These are phyloP conservation scores for Phyllosticta citriasiana DNA, from an alignment of 2,329 filamentous ascomycete species.

Conservation along the genomic window DNA sequence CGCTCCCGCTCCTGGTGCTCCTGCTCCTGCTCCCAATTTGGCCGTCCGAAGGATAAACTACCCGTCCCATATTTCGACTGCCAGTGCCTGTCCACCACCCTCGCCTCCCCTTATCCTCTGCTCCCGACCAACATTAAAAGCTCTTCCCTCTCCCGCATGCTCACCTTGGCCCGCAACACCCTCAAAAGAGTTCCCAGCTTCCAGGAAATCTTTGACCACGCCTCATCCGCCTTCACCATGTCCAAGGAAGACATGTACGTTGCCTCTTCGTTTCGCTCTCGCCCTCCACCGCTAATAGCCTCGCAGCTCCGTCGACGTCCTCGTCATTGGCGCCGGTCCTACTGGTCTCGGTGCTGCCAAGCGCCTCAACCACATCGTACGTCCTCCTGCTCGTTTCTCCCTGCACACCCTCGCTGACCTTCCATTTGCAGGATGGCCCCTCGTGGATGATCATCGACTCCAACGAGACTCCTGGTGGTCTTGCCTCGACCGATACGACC, in stretches of 20 bases:
- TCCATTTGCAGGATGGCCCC: constrained; percentile 58
- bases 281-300: background rate
- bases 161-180: constrained; percentile 28
- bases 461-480: constrained; percentile 83
- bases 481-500: constrained; percentile 90
- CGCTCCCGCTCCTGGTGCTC: too few species aligned
- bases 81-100: constrained; percentile 5
- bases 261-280: constrained; percentile 13
- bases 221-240: constrained; percentile 13
- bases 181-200: constrained; percentile 33
- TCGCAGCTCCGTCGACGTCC: constrained; percentile 79
- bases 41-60: background rate
- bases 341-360: constrained; percentile 97
- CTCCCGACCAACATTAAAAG: background rate
- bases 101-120: background rate
- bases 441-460: constrained; percentile 96
- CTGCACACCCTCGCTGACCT: constrained; percentile 16
- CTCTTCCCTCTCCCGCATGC: constrained; percentile 16
- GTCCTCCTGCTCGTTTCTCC: constrained; percentile 22
- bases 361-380: constrained; percentile 90
- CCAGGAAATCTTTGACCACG: constrained; percentile 29
- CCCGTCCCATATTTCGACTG: constrained; percentile 6
- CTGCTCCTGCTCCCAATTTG: constrained; percentile 3
- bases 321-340: constrained; percentile 95
- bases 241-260: constrained; percentile 34